Base-by-base conservation (phyloP, 495 filamentous ascomycete genomes). In the Xylaria venustula region DNA sequence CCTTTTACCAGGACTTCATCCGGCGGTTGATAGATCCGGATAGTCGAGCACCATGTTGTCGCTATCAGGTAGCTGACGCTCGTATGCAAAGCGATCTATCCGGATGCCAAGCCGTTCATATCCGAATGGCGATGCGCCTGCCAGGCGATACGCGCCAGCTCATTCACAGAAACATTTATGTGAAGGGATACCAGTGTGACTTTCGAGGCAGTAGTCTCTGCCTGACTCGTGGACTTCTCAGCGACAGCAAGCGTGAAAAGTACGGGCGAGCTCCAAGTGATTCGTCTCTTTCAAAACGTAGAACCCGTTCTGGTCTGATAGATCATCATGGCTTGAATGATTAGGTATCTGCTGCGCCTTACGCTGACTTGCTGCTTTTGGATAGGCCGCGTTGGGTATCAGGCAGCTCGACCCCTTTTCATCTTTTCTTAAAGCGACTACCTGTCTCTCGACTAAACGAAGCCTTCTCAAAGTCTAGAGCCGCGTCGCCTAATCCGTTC, bases 371-470 rank as follows among this genome's bases (percentile, higher is more conserved):
- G n/a, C n/a, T n/a, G n/a, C n/a, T n/a, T n/a, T n/a, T n/a, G n/a
- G n/a, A n/a, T n/a, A n/a, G n/a, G n/a, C n/a, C n/a, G n/a, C n/a
- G n/a, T n/a, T n/a, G n/a, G n/a, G n/a, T n/a, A n/a, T n/a, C n/a
- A n/a, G n/a, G n/a, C 34, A 41, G 53, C 9, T 69, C 62, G 6
- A 64, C 62, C 40, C 48, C 52, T 56, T 40, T 64, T 55, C 67
- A 57, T n/a, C 64, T 59, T 59, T 64, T 71, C 14, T 59, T 26
- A 65, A 58, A 17, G 60, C 64, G 20, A 69, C 42, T 14, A 66
- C 65, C 15, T 67, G 41, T 23, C 62, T 65, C 55, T 64, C 67
- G 40, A 69, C 26, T 17, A 69, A 54, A 14, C 59, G 56, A 2
- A 48, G 40, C 14, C 23, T 67, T 71, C 36, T 67, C 40, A 32